A percentile compares a stretch with the other conserved stretches of the same genome.
Conservation (phyloP, 441 rosid genomes). For the Populus hybrid region DNA sequence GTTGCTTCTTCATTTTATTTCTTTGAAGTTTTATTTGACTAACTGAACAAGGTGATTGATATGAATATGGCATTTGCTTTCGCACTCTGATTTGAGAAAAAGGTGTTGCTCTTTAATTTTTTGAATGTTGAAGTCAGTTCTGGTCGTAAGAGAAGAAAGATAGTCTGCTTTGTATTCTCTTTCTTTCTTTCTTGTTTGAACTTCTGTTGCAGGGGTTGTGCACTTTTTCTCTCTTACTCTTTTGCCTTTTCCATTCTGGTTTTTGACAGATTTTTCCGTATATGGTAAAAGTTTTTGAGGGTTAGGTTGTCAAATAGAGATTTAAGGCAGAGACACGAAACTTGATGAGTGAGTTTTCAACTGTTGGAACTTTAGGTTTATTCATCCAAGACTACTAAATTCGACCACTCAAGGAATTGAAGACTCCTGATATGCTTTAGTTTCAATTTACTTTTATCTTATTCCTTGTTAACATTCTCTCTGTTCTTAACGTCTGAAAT, state of each 20-base stretch:
- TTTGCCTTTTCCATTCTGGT: background rate
- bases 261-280: background rate
- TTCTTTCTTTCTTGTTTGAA: background rate
- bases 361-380: background rate
- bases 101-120: background rate
- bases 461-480: background rate
- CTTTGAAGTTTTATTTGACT: background rate
- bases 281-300: background rate
- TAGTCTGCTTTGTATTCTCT: background rate
- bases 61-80: background rate
- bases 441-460: background rate
- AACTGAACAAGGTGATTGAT: background rate
- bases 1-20: background rate
- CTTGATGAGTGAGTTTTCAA: background rate
- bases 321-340: background rate
- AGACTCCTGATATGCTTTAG: background rate
- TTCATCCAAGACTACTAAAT: background rate
- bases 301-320: background rate
- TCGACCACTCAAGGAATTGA: background rate
- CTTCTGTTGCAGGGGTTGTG: background rate
- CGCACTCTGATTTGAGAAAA: no score
- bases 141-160: background rate
- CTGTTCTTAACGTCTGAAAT: background rate
- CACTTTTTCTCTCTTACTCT: background rate
- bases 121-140: background rate